Base-by-base conservation (phyloP, 1,139 yeast genomes). In the Nakaseomyces bracarensis region DNA sequence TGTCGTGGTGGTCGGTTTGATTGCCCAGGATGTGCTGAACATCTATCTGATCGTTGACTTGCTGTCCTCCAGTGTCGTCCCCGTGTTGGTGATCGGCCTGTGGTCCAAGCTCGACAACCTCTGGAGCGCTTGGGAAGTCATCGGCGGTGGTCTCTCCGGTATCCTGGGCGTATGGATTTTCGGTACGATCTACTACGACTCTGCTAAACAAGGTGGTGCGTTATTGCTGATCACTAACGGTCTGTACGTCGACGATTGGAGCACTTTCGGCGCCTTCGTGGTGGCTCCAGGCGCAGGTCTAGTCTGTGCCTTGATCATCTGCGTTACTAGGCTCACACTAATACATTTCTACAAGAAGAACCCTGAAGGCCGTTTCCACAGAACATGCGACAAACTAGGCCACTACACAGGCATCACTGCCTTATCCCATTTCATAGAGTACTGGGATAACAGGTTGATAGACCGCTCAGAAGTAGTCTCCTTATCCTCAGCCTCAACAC, bases 181-280 rank as follows among this genome's bases (percentile, higher is more conserved):
- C 61, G 97, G 97, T 37, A 69, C 87, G 3, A 72, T 84, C 40
- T 89, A 86, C 66, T 86, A 80, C 57, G 72, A 69, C 34, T 65
- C 67, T 55, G 91, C 95, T 6, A 61, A 66, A 45, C 82, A 79
- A 47, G 97, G 96, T 51, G 96, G 83, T n/a, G 72, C 72, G 49
- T 69, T 87, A 39, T 55, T 74, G 34, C 61, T 82, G 45, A 70
- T 87, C 46, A 76, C 83, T 75, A 77, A 85, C 50, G 96, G 96
- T 41, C 66, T 89, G 31, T 89, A 89, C 59, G 65, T 74, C 11
- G 75, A 73, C 43, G 96, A 89, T 60, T 89, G 96, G 96, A 85
- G 94, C 55, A 79, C 95, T 0, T 89, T 87, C 65, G 96, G 95
- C 23, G 96, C 96, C 1, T 87, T 87, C 64, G 93, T 84, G 5